These are phyloP conservation scores for Pueraria montana DNA, from an alignment of 306 rosid genomes.

Conservation along the genomic window DNA sequence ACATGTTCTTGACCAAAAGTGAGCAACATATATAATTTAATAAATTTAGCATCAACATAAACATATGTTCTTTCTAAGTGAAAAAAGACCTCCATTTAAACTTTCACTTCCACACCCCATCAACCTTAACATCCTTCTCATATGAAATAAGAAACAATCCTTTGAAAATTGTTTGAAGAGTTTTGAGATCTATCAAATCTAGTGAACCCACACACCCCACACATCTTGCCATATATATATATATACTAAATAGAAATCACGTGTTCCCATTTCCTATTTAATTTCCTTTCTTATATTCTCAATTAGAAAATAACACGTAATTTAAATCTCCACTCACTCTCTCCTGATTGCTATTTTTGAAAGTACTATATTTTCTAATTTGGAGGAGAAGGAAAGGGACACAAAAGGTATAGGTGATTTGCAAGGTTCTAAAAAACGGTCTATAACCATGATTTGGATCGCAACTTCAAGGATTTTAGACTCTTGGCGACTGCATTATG, in stretches of 20 bases:
- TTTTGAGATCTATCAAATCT: neutral
- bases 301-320: neutral
- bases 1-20: neutral
- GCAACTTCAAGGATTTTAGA: too few species aligned
- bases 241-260: neutral
- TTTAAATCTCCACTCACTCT: neutral
- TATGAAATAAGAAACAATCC: neutral
- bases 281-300: neutral
- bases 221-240: too few species aligned
- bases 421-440: too few species aligned
- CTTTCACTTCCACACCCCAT: too few species aligned
- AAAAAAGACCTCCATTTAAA: too few species aligned
- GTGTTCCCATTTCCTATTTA: neutral
- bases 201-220: neutral
- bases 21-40: neutral
- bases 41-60: neutral
- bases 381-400: neutral
- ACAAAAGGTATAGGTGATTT: neutral
- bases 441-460: too few species aligned
- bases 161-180: neutral
- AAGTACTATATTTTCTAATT: neutral
- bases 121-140: neutral
- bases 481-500: too few species aligned
- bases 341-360: neutral
- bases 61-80: neutral